Evolutionary conservation across 495 filamentous ascomycete genomes (phyloP), one percentile per base, ranked within the genome.

Genomic region (Penicillium longicatenatum): DNA sequence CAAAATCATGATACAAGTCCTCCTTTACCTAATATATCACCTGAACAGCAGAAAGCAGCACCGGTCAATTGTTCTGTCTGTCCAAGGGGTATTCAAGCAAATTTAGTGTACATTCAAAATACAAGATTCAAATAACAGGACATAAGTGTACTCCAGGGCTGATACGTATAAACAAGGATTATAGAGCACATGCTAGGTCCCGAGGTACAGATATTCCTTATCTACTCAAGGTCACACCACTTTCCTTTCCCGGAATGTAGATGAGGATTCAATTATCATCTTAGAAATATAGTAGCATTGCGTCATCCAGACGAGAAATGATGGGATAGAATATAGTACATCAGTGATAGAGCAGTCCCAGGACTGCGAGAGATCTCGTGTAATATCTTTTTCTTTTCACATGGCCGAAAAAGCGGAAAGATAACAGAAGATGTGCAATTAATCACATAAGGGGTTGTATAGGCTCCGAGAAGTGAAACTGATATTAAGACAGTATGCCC

Each of bases 361-460:
- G n/a, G n/a, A n/a, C 22, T 5, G 19, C 21, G 19, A 33, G 16
- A 50, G 22, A 29, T 48, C 45, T 48, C 24, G 16, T 24, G 30
- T 16, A 29, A 7, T n/a, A 30, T 48, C 14, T 22, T 29, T 48
- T 48, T 30, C 12, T 29, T 47, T 44, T 20, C 31, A 24, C 19
- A 26, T 24, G 31, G 1, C 42, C 24, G 22, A 26, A 24, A 16
- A n/a, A 19, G 4, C 6, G 14, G 24, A 19, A 24, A n/a, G 14
- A 26, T 16, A 46, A 24, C 5, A 12, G 12, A 14, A 26, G 45
- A 19, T 5, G 37, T 17, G 29, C 5, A 17, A 48, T 31, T 65
- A 65, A 63, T 63, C 54, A 60, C 60, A 63, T 63, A 63, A 63
- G 52, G 44, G 17, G 47, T 16, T 19, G 8, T 43, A 43, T 19